Conservation (phyloP, 176 grass and related monocot genomes). For the Triticum urartu region DNA sequence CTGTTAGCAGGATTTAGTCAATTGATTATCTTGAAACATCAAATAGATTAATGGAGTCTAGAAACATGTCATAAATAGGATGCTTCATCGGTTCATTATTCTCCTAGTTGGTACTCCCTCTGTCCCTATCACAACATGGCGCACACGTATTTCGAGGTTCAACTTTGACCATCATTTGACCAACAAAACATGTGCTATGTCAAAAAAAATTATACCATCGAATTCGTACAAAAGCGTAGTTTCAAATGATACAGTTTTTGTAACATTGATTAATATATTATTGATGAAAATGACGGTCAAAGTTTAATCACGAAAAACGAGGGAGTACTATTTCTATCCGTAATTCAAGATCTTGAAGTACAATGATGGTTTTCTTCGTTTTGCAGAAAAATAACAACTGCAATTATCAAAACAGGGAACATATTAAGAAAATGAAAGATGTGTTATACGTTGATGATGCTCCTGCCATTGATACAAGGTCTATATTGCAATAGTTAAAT, state of each 20-base stretch:
- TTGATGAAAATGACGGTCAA: background rate
- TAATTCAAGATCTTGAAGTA: background rate
- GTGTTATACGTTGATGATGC: background rate
- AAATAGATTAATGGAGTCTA: slow-evolving; percentile 18
- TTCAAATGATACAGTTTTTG: background rate
- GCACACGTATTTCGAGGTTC: background rate
- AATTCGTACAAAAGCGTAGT: background rate
- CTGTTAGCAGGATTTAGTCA: slow-evolving; percentile 42
- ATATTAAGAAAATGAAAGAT: background rate
- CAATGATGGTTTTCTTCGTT: background rate
- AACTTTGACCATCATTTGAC: background rate
- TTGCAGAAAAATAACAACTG: background rate
- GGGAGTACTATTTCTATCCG: background rate
- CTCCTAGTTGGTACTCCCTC: background rate
- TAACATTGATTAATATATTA: background rate
- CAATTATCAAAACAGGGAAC: background rate
- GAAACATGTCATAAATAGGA: slow-evolving; percentile 11
- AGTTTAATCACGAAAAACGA: background rate
- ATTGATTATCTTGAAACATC: background rate
- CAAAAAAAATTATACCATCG: background rate
- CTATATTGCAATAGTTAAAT: slow-evolving; percentile 9
- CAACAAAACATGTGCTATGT: background rate
- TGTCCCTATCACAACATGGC: background rate
- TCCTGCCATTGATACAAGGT: background rate
- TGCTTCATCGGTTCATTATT: background rate